Evolutionary conservation across 2,329 filamentous ascomycete species (phyloP).

Genomic region (Venturia carpophila): DNA sequence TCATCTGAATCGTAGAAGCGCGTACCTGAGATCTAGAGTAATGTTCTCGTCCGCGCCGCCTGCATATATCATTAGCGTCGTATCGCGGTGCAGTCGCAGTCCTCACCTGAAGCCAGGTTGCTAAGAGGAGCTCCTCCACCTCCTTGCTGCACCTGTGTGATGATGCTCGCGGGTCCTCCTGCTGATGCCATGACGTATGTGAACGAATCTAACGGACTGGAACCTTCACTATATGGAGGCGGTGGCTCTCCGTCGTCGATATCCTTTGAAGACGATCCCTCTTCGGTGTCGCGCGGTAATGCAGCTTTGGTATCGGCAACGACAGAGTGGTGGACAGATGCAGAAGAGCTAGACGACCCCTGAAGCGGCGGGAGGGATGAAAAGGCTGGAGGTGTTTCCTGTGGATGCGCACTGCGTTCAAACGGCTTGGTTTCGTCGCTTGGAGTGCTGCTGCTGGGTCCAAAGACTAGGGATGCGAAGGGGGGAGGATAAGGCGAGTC

Average conservation of each 20-base stretch:
- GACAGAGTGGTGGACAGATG: slow-evolving; percentile 30
- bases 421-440: slow-evolving; percentile 29
- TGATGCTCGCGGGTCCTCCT: slow-evolving; percentile 94
- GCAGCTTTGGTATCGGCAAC: slow-evolving; percentile 74
- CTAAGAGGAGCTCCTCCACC: slow-evolving; percentile 68
- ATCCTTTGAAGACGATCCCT: slow-evolving; percentile 60
- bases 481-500: slow-evolving; percentile 51
- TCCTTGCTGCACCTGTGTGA: slow-evolving; percentile 96
- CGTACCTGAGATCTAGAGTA: slow-evolving; percentile 84
- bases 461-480: slow-evolving; percentile 56
- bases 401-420: slow-evolving; percentile 12
- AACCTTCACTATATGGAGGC: slow-evolving; percentile 91
- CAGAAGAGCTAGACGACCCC: slow-evolving; percentile 42
- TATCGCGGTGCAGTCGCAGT: slow-evolving; percentile 6
- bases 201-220: slow-evolving; percentile 85
- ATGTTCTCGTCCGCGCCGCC: slow-evolving; percentile 89
- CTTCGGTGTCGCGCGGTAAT: slow-evolving; percentile 74
- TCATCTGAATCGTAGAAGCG: not conserved
- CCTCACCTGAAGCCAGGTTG: slow-evolving; percentile 66
- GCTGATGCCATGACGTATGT: slow-evolving; percentile 97
- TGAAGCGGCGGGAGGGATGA: slow-evolving; percentile 40
- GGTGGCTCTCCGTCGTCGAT: slow-evolving; percentile 81
- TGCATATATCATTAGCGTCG: slow-evolving; percentile 38
- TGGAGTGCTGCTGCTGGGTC: not conserved
- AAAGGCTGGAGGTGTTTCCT: slow-evolving; percentile 10